Evolutionary conservation across 257 asterid genomes (phyloP).

Genomic region (Linderniella brevidens): DNA sequence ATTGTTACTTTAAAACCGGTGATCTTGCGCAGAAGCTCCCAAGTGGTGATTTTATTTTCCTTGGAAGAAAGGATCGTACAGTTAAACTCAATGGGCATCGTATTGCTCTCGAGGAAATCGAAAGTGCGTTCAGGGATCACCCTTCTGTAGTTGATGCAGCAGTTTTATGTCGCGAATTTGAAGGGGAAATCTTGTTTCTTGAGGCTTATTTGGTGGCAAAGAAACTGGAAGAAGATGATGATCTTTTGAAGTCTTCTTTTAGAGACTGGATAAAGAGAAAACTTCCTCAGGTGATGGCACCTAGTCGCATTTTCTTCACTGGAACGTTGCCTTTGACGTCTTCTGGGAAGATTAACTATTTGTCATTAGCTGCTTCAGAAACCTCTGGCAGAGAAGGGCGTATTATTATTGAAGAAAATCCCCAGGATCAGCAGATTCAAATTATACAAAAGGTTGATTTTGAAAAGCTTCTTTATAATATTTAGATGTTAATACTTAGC

Average conservation of each 20-base stretch:
- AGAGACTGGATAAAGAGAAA: conserved; percentile 42
- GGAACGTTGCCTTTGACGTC: conserved; percentile 61
- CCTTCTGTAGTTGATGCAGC: conserved; percentile 66
- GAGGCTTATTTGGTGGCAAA: conserved; percentile 59
- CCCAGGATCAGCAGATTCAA: conserved; percentile 34
- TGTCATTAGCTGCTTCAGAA: conserved; percentile 34
- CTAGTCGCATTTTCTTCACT: conserved; percentile 36
- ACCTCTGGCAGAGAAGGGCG: conserved; percentile 14
- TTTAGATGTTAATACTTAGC: no score
- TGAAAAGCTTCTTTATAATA: not conserved
- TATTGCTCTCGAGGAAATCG: conserved; percentile 78
- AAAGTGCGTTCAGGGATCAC: conserved; percentile 45
- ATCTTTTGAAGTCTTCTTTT: conserved; percentile 28
- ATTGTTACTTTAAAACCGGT: conserved; percentile 54
- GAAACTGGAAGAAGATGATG: conserved; percentile 22
- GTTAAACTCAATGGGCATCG: conserved; percentile 79
- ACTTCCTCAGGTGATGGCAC: conserved; percentile 65
- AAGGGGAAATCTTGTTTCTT: conserved; percentile 38
- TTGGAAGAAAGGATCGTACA: conserved; percentile 79
- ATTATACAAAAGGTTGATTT: conserved; percentile 45
- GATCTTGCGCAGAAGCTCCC: conserved; percentile 72
- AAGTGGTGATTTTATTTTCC: conserved; percentile 64
- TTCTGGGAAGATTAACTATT: conserved; percentile 74
- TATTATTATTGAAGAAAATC: conserved; percentile 21
- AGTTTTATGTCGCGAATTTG: conserved; percentile 39